Evolutionary conservation across 768 basidiomycete species (phyloP), one percentile per base, ranked within the genome.

Genomic region (Clathrus columnatus): DNA sequence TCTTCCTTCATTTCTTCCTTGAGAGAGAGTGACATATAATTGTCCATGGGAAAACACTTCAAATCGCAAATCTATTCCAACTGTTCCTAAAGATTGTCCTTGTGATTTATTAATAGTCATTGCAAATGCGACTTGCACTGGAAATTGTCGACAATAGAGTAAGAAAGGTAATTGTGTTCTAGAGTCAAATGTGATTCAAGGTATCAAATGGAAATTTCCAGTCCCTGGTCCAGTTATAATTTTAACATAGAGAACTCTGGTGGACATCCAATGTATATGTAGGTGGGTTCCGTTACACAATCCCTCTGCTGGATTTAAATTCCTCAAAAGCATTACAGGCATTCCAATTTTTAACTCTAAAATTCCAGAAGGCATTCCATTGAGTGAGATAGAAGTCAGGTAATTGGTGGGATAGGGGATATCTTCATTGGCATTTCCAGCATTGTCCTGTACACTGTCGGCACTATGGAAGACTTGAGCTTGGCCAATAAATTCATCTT

Each of bases 51-150:
- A 47, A 56, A 77, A 76, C 2, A 73, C 71, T 0, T 68, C 57
- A 18, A 51, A 56, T 20, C 64, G 60, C 0, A 77, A 59, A 59
- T 77, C 70, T 16, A 78, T 28, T 1, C 74, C 76, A 49, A 77
- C 72, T 63, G 64, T 41, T 46, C 68, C 59, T 4, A 77, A 67
- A 17, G 72, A 76, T 63, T 77, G 77, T 4, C 77, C 75, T 64
- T 77, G 75, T 1, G 74, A 57, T 60, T 77, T 78, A 64, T 79
- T 77, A 61, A 78, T 74, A 0, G 75, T 69, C 62, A 77, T 69
- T 0, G 72, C 72, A 69, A 78, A 79, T 14, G 71, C 73, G 4
- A 77, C 64, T 2, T 65, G 62, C 16, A 77, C 60, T 30, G 76
- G 75, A 56, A 75, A 76, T 61, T 78, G 75, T 0, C 49, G 47